Evolutionary conservation across 441 rosid genomes (phyloP).

Genomic region (Isatis lusitanica): DNA sequence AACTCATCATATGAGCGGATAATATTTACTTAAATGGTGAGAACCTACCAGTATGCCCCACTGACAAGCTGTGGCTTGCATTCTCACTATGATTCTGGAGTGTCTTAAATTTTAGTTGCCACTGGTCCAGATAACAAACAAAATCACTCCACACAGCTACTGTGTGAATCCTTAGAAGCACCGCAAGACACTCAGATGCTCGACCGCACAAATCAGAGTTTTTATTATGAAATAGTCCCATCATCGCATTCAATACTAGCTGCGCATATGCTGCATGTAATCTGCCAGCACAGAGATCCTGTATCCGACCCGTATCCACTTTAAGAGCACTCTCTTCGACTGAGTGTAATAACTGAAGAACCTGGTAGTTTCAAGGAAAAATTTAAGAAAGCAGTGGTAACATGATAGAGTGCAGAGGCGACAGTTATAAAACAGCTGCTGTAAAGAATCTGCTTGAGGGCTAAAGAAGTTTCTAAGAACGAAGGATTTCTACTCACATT

Average conservation of each 20-base stretch:
- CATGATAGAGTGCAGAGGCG: constrained; percentile 10
- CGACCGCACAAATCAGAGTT: constrained; percentile 70
- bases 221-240: constrained; percentile 77
- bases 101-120: constrained; percentile 48
- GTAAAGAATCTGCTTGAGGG: constrained; percentile 1
- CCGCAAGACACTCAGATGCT: constrained; percentile 76
- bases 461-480: constrained; percentile 9
- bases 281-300: constrained; percentile 72
- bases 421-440: constrained; percentile 3
- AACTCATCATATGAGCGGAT: neutral
- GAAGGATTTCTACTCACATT: constrained; percentile 51
- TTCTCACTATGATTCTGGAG: constrained; percentile 40
- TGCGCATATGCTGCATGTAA: constrained; percentile 57
- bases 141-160: constrained; percentile 69
- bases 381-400: neutral
- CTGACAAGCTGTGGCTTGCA: constrained; percentile 38
- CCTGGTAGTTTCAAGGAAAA: constrained; percentile 52
- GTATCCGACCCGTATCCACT: constrained; percentile 70
- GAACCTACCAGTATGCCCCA: constrained; percentile 53
- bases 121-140: constrained; percentile 50
- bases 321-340: constrained; percentile 73
- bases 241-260: constrained; percentile 64
- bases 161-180: constrained; percentile 56
- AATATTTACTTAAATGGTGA: constrained; percentile 14
- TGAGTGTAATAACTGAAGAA: constrained; percentile 62